Percentiles rank a stretch among this genome's conserved stretches.
Conservation (phyloP, 345 rosid genomes). For the Eucalyptus melliodora region DNA sequence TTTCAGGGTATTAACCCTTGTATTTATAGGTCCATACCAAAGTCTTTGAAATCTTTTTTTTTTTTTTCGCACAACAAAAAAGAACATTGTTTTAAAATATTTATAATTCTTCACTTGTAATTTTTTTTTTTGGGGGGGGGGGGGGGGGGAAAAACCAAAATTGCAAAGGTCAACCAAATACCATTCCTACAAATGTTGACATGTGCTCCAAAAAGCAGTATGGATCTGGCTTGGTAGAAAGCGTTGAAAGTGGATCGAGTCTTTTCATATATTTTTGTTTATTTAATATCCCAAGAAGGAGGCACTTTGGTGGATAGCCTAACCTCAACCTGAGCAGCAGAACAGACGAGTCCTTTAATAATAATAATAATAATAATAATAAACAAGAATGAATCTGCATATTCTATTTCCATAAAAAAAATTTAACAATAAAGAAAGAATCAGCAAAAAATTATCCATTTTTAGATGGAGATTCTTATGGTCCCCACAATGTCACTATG, state of each 20-base stretch:
- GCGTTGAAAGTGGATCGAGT: neutral
- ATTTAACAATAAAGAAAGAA: neutral
- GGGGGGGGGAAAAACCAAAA: rapidly evolving
- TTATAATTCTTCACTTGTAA: neutral
- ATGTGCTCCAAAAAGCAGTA: neutral
- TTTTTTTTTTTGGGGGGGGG: neutral
- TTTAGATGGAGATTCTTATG: neutral
- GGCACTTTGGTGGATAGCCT: neutral
- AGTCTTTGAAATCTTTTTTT: neutral
- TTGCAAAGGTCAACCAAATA: neutral
- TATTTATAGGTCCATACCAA: too few relatives aligned
- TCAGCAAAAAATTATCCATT: neutral
- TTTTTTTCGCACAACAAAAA: neutral
- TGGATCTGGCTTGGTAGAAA: neutral
- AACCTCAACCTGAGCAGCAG: neutral
- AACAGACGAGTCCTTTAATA: neutral
- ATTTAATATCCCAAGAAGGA: neutral
- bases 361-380: neutral
- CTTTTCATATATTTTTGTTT: neutral
- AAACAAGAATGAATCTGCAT: neutral
- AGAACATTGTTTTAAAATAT: too few relatives aligned
- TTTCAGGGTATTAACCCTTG: too few relatives aligned
- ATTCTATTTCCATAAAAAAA: neutral
- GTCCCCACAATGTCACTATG: neutral
- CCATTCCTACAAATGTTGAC: neutral